Percentiles rank a stretch among this genome's conserved stretches.
Evolutionary conservation across 1,139 yeast species (phyloP).

Genomic region (Scheffersomyces lignicola): DNA sequence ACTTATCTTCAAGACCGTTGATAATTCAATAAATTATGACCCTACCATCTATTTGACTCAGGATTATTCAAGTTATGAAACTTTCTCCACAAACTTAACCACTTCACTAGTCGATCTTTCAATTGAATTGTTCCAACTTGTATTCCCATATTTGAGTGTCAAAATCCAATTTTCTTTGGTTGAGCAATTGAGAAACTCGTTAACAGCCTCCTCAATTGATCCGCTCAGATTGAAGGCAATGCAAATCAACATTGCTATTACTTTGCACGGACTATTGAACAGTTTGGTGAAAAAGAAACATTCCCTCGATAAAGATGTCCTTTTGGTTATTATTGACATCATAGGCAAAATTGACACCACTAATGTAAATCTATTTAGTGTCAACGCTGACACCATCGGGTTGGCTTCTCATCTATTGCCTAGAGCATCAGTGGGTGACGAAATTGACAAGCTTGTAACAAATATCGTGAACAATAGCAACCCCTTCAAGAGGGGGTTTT

Average conservation of each 20-base stretch:
- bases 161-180: slow-evolving; percentile 84
- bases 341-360: slow-evolving; percentile 46
- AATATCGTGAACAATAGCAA: slow-evolving; percentile 51
- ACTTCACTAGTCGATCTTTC: slow-evolving; percentile 74
- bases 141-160: slow-evolving; percentile 72
- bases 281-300: slow-evolving; percentile 26
- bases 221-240: slow-evolving; percentile 49
- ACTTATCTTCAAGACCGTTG: slow-evolving; percentile 23
- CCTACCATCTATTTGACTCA: slow-evolving; percentile 30
- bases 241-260: slow-evolving; percentile 60
- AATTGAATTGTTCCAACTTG: slow-evolving; percentile 68
- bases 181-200: slow-evolving; percentile 69
- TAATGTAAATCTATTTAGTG: slow-evolving; percentile 39
- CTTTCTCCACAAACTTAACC: slow-evolving; percentile 31
- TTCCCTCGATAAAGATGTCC: slow-evolving; percentile 45
- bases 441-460: slow-evolving; percentile 55
- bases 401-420: slow-evolving; percentile 47
- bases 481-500: slow-evolving; percentile 68
- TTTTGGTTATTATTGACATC: slow-evolving; percentile 56
- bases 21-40: slow-evolving; percentile 34
- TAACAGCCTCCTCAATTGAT: slow-evolving; percentile 29
- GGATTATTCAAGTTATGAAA: slow-evolving; percentile 25
- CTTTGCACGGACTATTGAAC: slow-evolving; percentile 58
- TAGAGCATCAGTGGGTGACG: slow-evolving; percentile 40
- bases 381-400: slow-evolving; percentile 73